phyloP scores from a whole-genome alignment of 2,329 filamentous ascomycete genomes.

The Pseudovirgaria hyperparasitica region DNA sequence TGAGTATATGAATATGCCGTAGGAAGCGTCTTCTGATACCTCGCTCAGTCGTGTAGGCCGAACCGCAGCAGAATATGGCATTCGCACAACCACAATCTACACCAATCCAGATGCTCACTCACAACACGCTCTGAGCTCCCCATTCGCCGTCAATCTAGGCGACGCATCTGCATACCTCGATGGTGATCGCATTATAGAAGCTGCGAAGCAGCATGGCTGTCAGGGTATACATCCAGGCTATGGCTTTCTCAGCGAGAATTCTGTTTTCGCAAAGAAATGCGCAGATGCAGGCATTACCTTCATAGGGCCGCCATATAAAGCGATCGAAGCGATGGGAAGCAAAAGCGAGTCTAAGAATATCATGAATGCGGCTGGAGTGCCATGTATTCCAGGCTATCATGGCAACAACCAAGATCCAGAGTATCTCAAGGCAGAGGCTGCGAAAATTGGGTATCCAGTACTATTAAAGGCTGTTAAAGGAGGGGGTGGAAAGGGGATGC shows the following conservation, averaged over 20 bases:
- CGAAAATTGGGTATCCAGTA: conserved; percentile 54
- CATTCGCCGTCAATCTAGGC: conserved; percentile 73
- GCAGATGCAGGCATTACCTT: conserved; percentile 85
- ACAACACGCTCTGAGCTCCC: conserved; percentile 78
- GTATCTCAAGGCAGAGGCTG: conserved; percentile 55
- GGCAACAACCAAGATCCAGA: conserved; percentile 63
- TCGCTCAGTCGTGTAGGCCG: conserved; percentile 58
- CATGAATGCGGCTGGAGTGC: conserved; percentile 89
- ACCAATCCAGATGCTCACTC: conserved; percentile 79
- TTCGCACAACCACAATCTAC: conserved; percentile 87
- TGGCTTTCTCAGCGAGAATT: conserved; percentile 88
- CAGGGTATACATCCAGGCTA: conserved; percentile 93
- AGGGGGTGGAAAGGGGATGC: conserved; percentile 56
- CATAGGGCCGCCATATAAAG: conserved; percentile 74
- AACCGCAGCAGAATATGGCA: conserved; percentile 78
- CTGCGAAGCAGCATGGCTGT: conserved; percentile 77
- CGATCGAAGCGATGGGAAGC: conserved; percentile 76
- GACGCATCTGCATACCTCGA: conserved; percentile 81
- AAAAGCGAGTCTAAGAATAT: conserved; percentile 91
- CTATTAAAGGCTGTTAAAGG: conserved; percentile 55
- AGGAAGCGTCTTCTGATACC: conserved; percentile 3
- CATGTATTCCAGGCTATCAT: conserved; percentile 93
- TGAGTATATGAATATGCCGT: conserved; percentile 15
- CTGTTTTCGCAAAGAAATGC: conserved; percentile 77
- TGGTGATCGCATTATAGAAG: conserved; percentile 77